Conservation (phyloP, 306 rosid species). For the Lathyrus sativus region DNA sequence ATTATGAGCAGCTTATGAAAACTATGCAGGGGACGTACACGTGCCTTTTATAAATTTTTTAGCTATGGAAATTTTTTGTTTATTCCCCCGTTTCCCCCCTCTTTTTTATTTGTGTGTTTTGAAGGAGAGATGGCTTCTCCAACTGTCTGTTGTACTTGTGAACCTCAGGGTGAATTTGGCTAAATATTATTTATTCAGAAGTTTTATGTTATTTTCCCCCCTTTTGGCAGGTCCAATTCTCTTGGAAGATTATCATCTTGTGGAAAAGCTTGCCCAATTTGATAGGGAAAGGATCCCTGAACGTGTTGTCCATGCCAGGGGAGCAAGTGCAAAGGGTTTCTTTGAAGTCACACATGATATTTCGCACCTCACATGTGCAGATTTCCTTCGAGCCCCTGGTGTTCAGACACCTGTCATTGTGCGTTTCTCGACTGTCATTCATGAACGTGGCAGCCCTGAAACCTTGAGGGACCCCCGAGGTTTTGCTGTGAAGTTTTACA, state of each 20-base stretch:
- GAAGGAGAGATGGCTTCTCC: neutral
- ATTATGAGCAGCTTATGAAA: neutral
- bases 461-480: constrained; percentile 88
- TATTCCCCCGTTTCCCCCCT: neutral
- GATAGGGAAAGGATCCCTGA: constrained; percentile 92
- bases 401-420: constrained; percentile 95
- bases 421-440: constrained; percentile 93
- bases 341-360: constrained; percentile 95
- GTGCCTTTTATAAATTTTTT: no score
- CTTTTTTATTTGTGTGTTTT: neutral
- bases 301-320: constrained; percentile 97
- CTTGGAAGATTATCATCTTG: constrained; percentile 90
- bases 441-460: constrained; percentile 99
- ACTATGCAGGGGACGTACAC: no score
- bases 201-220: neutral
- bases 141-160: neutral
- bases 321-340: constrained; percentile 99
- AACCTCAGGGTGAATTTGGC: constrained; percentile 6
- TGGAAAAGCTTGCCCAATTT: constrained; percentile 87
- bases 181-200: constrained; percentile 3
- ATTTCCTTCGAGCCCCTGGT: constrained; percentile 92
- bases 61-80: no score
- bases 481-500: constrained; percentile 85
- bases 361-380: constrained; percentile 84
- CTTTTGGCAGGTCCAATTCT: constrained; percentile 82